Base-by-base conservation (phyloP, 1,284 basidiomycete genomes). In the Leccinum ponderosum region DNA sequence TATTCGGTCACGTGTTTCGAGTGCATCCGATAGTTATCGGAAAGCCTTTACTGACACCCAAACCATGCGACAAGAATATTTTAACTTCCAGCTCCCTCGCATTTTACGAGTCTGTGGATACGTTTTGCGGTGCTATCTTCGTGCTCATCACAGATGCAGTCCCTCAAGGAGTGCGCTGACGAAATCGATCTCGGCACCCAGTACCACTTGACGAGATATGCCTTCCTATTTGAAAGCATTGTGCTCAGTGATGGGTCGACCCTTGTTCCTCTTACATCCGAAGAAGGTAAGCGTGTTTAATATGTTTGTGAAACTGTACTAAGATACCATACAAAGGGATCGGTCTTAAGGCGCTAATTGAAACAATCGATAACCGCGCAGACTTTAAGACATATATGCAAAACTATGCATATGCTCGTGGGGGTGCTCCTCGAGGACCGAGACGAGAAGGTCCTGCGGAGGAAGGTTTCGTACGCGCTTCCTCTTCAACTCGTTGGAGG, bases 371-470 rank as follows among this genome's bases (percentile, higher is more conserved):
- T 77, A 96, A 96, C 70, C 87, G 94, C 27, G 82, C 87, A 47
- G 97, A 99, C 77, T 99, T 99, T 79, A 97, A 93, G 77, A 86
- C 85, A 20, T 99, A 92, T 75, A 97, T 99, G 95, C 93, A 97
- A 73, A 95, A 97, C 72, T 99, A 97, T 72, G 90, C 93, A 1
- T 91, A 87, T 66, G 93, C 93, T 6, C 90, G 93, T 64, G 93
- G 87, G 2, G 80, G 81, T 58, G 73, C 70, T 47, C 78, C 84
- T 37, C 83, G 87, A 55, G 93, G 90, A 9, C 93, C 90, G 17
- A 81, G 91, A 61, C 80, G 94, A 66, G 92, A 94, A 65, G 94
- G 93, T 4, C 92, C 92, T 6, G 81, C 84, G 64, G 91, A 95
- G 60, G 92, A 95, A 75, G 92, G 93, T 58, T 95, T 92, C 77